These are phyloP conservation scores for Colletotrichum cereale DNA, from an alignment of 2,329 filamentous ascomycete species.

Conservation along the genomic window DNA sequence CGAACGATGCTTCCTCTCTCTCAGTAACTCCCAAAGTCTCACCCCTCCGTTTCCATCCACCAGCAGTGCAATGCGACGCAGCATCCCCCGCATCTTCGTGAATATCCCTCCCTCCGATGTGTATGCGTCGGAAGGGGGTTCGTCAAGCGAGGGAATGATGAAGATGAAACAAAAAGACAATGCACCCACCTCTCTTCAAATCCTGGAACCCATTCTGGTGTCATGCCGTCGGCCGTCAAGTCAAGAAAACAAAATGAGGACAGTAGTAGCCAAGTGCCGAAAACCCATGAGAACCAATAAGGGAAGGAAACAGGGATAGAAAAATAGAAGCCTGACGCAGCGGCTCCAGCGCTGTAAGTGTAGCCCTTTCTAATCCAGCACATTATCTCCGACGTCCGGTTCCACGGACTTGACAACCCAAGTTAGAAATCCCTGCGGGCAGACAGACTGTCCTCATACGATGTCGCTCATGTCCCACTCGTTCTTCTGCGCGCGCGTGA, in stretches of 20 bases:
- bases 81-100: background rate
- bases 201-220: background rate
- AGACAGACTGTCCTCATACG: constrained; percentile 39
- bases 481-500: constrained; percentile 65
- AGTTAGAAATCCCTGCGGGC: background rate
- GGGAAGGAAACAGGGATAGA: background rate
- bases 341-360: constrained; percentile 12
- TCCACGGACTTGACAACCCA: background rate
- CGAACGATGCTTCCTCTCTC: constrained; percentile 5
- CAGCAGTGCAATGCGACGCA: constrained; percentile 2
- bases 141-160: background rate
- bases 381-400: background rate
- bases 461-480: constrained; percentile 65
- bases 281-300: background rate
- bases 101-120: background rate
- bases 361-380: constrained; percentile 3
- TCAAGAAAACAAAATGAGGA: background rate
- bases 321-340: constrained; percentile 6
- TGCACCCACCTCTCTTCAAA: background rate
- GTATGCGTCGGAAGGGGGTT: background rate
- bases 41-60: background rate
- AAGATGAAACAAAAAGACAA: background rate
- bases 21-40: background rate
- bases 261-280: background rate
- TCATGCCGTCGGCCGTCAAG: constrained; percentile 2